Evolutionary conservation across 2,329 filamentous ascomycete genomes (phyloP).

Genomic region (Ascochyta viciae-villosae): DNA sequence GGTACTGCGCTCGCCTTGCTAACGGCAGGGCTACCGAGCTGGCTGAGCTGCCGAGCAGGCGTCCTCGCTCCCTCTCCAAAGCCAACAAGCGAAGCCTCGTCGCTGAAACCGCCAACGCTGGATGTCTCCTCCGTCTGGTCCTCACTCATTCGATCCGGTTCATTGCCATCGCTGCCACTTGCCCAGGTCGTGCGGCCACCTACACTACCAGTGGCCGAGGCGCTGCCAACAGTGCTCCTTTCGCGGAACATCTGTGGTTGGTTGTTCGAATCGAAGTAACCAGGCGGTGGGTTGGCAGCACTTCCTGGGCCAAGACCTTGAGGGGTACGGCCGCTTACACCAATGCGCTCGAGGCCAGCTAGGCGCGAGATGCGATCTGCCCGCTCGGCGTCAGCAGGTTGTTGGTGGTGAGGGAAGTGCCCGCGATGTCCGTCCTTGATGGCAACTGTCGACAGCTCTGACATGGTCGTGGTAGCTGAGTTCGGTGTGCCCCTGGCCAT

Average conservation of each 20-base stretch:
- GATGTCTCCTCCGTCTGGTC: conserved; percentile 66
- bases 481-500: conserved; percentile 82
- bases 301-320: conserved; percentile 56
- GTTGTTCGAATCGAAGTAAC: conserved; percentile 84
- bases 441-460: conserved; percentile 87
- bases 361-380: conserved; percentile 95
- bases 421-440: conserved; percentile 97
- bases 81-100: conserved; percentile 86
- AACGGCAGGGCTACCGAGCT: conserved; percentile 79
- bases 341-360: conserved; percentile 86
- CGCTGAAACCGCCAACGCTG: conserved; percentile 80
- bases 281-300: conserved; percentile 49
- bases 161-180: conserved; percentile 65
- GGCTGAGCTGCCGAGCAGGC: conserved; percentile 63
- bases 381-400: conserved; percentile 87
- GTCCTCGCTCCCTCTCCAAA: conserved; percentile 85
- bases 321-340: conserved; percentile 69
- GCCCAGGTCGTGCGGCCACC: conserved; percentile 74
- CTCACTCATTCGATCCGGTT: conserved; percentile 75
- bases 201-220: conserved; percentile 82
- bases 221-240: conserved; percentile 88
- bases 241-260: conserved; percentile 70
- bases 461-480: conserved; percentile 89
- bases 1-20: conserved; percentile 53
- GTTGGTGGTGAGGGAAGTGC: conserved; percentile 68